A percentile compares a stretch with the other conserved stretches of the same genome.
Conservation (phyloP, 495 filamentous ascomycete species). For the Trichoderma asperelloides region DNA sequence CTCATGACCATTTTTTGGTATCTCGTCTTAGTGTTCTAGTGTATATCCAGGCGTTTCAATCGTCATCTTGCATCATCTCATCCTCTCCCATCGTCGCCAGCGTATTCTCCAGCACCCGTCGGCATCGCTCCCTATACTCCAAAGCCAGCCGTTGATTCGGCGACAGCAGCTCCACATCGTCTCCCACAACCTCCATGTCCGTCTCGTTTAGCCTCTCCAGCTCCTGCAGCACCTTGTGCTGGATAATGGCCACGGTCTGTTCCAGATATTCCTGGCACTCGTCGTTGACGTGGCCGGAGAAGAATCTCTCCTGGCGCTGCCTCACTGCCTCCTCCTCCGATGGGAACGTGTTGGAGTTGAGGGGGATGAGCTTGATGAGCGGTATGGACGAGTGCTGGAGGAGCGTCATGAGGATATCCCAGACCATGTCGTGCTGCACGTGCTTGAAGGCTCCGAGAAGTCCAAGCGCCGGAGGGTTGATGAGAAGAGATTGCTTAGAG, state of each 20-base stretch:
- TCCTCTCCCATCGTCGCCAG: slow-evolving; percentile 13
- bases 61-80: not conserved
- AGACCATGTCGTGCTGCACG: slow-evolving; percentile 34
- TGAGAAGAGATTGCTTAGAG: slow-evolving; percentile 17
- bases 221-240: slow-evolving; percentile 22
- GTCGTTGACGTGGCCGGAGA: not conserved
- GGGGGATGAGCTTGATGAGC: slow-evolving; percentile 2
- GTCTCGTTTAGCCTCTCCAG: slow-evolving; percentile 23
- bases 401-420: slow-evolving; percentile 22
- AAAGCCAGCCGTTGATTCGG: slow-evolving; percentile 32
- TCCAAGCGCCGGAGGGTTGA: slow-evolving; percentile 9
- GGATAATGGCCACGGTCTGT: slow-evolving; percentile 17
- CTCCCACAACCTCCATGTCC: slow-evolving; percentile 22
- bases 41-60: not conserved
- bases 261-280: slow-evolving; percentile 15
- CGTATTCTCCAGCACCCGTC: slow-evolving; percentile 27
- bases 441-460: slow-evolving; percentile 28
- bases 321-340: not conserved
- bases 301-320: not conserved
- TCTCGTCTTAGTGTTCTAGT: not conserved
- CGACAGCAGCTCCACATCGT: slow-evolving; percentile 15
- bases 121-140: slow-evolving; percentile 32
- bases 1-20: not conserved
- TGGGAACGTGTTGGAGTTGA: slow-evolving; percentile 8
- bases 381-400: not conserved